Conservation (phyloP, 108 stramenopile genomes). For the Cyclostephanos tholiformis region DNA sequence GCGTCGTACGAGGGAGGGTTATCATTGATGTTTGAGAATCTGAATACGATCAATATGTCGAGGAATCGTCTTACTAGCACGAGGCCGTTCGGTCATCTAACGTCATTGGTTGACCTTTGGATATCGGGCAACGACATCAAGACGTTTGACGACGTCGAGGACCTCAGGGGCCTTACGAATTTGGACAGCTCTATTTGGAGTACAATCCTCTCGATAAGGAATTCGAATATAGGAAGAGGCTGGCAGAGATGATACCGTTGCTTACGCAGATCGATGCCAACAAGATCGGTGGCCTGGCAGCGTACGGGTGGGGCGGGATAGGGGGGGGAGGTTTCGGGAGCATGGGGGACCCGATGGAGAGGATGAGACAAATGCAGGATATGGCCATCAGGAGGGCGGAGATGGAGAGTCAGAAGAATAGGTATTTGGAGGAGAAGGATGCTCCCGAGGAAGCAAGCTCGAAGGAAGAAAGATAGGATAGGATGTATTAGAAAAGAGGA, state of each 20-base stretch:
- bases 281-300: constrained; percentile 55
- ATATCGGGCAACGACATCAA: constrained; percentile 93
- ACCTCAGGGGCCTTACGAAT: constrained; percentile 39
- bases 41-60: constrained; percentile 76
- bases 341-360: constrained; percentile 14
- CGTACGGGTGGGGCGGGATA: constrained; percentile 17
- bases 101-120: constrained; percentile 92
- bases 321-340: background rate
- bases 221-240: constrained; percentile 83
- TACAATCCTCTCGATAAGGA: constrained; percentile 93
- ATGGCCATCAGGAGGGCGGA: constrained; percentile 34
- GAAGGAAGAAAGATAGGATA: too few species aligned
- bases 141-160: constrained; percentile 76
- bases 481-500: too few species aligned
- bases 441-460: too few species aligned
- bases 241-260: constrained; percentile 75
- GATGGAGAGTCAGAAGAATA: constrained; percentile 5
- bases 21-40: constrained; percentile 55
- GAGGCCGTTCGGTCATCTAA: constrained; percentile 74
- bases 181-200: constrained; percentile 96
- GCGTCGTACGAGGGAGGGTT: constrained; percentile 61
- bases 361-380: constrained; percentile 50
- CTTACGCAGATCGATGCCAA: constrained; percentile 89
- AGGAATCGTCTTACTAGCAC: constrained; percentile 79
- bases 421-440: too few species aligned